Evolutionary conservation across 2,329 filamentous ascomycete species (phyloP), one percentile per base, ranked within the genome.

Genomic region (Colletotrichum plurivorum): DNA sequence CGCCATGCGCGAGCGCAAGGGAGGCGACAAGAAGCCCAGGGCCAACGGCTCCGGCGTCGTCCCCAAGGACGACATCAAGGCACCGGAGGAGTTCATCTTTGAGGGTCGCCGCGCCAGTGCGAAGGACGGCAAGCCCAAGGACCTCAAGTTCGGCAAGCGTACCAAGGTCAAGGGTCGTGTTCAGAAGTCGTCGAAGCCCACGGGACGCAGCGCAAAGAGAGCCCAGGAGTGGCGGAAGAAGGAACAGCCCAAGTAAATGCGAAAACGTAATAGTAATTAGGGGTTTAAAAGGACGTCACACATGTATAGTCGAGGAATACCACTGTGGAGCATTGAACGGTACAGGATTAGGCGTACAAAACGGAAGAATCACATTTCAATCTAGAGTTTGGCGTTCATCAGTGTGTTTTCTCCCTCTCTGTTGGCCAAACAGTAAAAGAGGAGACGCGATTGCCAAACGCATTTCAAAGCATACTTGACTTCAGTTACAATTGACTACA

Each of bases 21-120:
- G 64, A 48, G 72, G 69, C 66, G 70, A 71, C 73, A 67, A 71
- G 73, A 67, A 73, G 74, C 69, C 69, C 66, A 31, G 31, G 48
- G 46, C 60, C 27, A 75, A 73, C 62, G 74, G 69, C 58, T 71
- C 70, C 45, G 72, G 69, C 52, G 73, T 69, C 46, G 71, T 70
- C 18, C 69, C 71, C 20, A 69, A 70, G 49, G 76, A 64, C 3
- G 76, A 63, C 5, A 78, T 88, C 72, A 88, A 89, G 80, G 85
- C 87, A 1, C 91, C 92, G 0, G 92, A 94, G 79, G 84, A 85
- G 16, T 88, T 95, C 71, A 88, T 95, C n/a, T 95, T 95, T 74
- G 94, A 97, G 78, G 94, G 94, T 0, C 90, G 92, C 71, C 87
- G 94, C 62, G 93, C 93, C 10, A 93, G 88, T 63, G 82, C 86